Evolutionary conservation across 1,139 yeast species (phyloP), one percentile per base, ranked within the genome.

Genomic region (Ogataea hybrid): DNA sequence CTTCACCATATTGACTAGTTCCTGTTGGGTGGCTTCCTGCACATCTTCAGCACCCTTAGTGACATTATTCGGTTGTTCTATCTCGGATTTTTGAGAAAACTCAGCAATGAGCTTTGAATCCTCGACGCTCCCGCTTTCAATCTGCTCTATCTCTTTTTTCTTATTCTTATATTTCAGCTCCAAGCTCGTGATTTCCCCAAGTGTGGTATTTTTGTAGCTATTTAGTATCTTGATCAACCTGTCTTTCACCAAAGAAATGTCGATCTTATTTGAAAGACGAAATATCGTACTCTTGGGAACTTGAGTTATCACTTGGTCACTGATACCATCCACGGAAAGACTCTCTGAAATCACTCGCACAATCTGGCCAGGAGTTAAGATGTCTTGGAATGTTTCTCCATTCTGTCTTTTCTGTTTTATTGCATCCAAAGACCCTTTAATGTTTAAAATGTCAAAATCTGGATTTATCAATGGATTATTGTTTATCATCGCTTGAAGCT

Each of bases 321-420:
- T 48, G 17, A 45, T 42, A 15, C 51, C 52, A n/a, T 60, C 54
- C 14, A 59, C 45, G 1, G 62, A 55, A 17, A 61, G 45, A 6
- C 61, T 58, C 41, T 60, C 65, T 0, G 63, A 59, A 12, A 62
- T 55, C n/a, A 61, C 60, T 33, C 60, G 62, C 21, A 62, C 63
- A 6, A 62, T 56, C 37, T 59, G 63, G 7, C 53, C 59, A 20
- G 59, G 63, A 16, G 57, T 51, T 28, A 53, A 42, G 21, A 48
- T 52, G 36, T 47, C 49, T 35, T 48, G 48, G 6, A 47, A 30
- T 7, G 42, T 33, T 11, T 37, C 43, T 6, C 52, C 53, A 28
- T 44, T 45, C 21, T 47, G 47, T 37, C 49, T 53, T 34, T 49
- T 51, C 21, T 44, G 33, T 32, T 49, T 51, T 20, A 50, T 48